phyloP scores from a whole-genome alignment of 768 basidiomycete genomes.

The Tephrocybe sp. region DNA sequence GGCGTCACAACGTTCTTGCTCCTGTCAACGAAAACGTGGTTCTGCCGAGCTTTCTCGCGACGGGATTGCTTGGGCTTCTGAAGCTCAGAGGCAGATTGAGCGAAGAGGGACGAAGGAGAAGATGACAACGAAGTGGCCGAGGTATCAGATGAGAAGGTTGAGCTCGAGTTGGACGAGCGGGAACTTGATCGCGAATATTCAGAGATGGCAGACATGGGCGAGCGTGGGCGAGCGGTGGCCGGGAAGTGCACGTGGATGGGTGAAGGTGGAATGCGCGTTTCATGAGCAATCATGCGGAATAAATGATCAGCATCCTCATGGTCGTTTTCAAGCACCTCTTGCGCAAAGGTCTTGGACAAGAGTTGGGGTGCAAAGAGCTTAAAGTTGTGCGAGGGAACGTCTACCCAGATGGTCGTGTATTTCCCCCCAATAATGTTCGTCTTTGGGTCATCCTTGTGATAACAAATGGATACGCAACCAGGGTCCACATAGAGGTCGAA shows the following conservation, averaged over 20 bases:
- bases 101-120: conserved; percentile 25
- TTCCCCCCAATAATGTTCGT: conserved; percentile 25
- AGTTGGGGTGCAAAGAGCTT: conserved; percentile 17
- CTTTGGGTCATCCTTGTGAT: conserved; percentile 32
- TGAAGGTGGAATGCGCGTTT: conserved; percentile 68
- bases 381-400: conserved; percentile 30
- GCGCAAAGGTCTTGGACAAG: conserved; percentile 60
- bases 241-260: conserved; percentile 64
- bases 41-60: conserved; percentile 66
- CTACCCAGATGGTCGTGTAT: conserved; percentile 68
- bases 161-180: conserved; percentile 70
- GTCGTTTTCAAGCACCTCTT: conserved; percentile 72
- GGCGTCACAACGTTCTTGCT: conserved; percentile 78
- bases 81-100: conserved; percentile 13
- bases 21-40: conserved; percentile 70
- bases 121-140: conserved; percentile 41
- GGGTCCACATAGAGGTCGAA: conserved; percentile 83
- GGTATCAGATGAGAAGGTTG: conserved; percentile 54
- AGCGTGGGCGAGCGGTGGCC: conserved; percentile 45
- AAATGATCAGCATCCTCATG: conserved; percentile 68
- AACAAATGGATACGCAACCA: conserved; percentile 70
- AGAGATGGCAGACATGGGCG: conserved; percentile 57
- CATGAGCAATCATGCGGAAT: conserved; percentile 72
- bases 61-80: conserved; percentile 52
- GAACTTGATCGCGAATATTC: conserved; percentile 70